Evolutionary conservation across 768 basidiomycete genomes (phyloP), one percentile per base, ranked within the genome.

Genomic region (Boletellus ananiceps): DNA sequence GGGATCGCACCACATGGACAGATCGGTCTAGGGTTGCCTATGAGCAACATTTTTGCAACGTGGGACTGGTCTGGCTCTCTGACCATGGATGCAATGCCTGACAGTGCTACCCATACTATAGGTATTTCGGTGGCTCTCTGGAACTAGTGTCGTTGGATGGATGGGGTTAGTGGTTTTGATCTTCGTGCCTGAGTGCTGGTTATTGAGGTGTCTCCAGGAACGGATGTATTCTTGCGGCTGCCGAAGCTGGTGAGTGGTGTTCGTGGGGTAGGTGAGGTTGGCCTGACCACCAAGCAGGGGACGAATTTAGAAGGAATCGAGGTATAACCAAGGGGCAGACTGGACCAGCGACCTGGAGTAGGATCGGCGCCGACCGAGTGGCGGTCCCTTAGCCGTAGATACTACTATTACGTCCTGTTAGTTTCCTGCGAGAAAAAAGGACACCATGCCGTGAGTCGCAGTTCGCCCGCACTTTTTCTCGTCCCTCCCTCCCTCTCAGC

Each of bases 1-100:
- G 74, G 74, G 4, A 72, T 77, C 33, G 76, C 74, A 27, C 71
- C 71, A 7, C 85, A 84, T 64, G 77, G 78, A 39, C 74, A 78
- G 37, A 86, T 92, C 48, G 90, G 90, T 2, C 83, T 93, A 39
- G 90, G 90, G 5, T 68, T 93, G 16, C 88, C 90, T 0, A 89
- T 93, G 88, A 88, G 90, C 63, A 86, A 89, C 59, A 91, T 93
- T 32, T 92, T 82, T 66, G 83, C 90, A 50, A 90, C 83, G 79
- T 88, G 57, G 50, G 80, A 67, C 25, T 39, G n/a, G 16, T 42
- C 53, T 42, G 21, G 19, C 5, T 36, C 31, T 31, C 5, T 48
- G 15, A 40, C 16, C 32, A 9, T 33, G 18, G 29, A 41, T 46
- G 40, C 21, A 11, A 36, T 18, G 23, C 14, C 37, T 44, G 52